These are phyloP conservation scores for Cryptococcus sp. DNA, from an alignment of 1,284 basidiomycete species.

Conservation along the genomic window DNA sequence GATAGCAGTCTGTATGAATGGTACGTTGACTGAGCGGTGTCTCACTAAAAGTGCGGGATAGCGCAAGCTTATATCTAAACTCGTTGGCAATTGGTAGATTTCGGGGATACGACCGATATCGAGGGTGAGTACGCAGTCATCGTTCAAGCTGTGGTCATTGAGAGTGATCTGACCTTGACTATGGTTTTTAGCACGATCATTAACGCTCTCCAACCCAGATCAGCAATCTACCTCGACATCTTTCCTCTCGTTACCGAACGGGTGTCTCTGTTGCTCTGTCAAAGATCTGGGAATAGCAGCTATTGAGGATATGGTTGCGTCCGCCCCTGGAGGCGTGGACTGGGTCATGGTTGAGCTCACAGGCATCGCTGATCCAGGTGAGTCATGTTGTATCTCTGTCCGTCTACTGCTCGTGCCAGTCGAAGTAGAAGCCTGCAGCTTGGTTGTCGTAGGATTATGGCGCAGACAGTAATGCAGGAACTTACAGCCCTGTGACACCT, in stretches of 20 bases:
- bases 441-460: too few relatives aligned
- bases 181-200: slow-evolving; percentile 30
- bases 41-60: background rate
- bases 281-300: slow-evolving; percentile 87
- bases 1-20: slow-evolving; percentile 97
- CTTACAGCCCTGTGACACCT: background rate
- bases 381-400: slow-evolving; percentile 10
- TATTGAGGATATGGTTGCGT: slow-evolving; percentile 71
- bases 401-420: too few relatives aligned
- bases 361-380: slow-evolving; percentile 87
- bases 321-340: slow-evolving; percentile 73
- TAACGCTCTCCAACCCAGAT: slow-evolving; percentile 61
- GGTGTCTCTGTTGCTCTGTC: slow-evolving; percentile 91
- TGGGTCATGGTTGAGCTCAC: slow-evolving; percentile 92
- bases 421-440: too few relatives aligned
- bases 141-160: background rate
- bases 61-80: background rate
- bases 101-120: slow-evolving; percentile 55
- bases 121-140: slow-evolving; percentile 53
- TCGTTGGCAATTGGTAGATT: slow-evolving; percentile 37
- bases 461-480: too few relatives aligned
- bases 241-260: slow-evolving; percentile 85
- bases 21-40: slow-evolving; percentile 24
- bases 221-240: slow-evolving; percentile 46
- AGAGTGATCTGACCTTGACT: background rate